phyloP scores from a whole-genome alignment of 2,329 filamentous ascomycete genomes.

The Cryphonectria nitschkei region DNA sequence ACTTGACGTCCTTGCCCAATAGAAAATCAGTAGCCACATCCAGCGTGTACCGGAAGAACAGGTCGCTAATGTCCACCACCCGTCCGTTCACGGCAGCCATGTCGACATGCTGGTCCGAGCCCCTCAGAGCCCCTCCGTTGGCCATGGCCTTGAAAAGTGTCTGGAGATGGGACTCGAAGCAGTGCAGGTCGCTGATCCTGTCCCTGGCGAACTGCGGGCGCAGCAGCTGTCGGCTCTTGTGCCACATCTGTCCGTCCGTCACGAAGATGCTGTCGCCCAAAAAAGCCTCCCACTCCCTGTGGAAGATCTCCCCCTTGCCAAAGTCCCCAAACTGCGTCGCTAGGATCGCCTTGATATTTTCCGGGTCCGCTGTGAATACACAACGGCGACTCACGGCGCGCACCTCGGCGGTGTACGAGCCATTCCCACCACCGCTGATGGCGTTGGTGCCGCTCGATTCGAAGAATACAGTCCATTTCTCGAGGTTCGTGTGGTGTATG shows the following conservation, averaged over 20 bases:
- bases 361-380: slow-evolving; percentile 78
- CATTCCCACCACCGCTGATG: slow-evolving; percentile 41
- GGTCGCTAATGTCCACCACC: slow-evolving; percentile 70
- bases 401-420: slow-evolving; percentile 63
- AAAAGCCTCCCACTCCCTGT: slow-evolving; percentile 74
- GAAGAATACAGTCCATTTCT: slow-evolving; percentile 64
- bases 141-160: slow-evolving; percentile 71
- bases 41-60: slow-evolving; percentile 84
- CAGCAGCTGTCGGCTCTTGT: slow-evolving; percentile 77
- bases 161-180: slow-evolving; percentile 79
- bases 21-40: slow-evolving; percentile 88
- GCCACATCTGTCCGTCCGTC: slow-evolving; percentile 80
- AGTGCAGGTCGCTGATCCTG: slow-evolving; percentile 78
- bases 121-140: slow-evolving; percentile 58
- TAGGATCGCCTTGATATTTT: slow-evolving; percentile 91
- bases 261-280: slow-evolving; percentile 78
- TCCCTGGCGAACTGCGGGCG: slow-evolving; percentile 87
- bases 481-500: slow-evolving; percentile 58
- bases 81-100: slow-evolving; percentile 62
- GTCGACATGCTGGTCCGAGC: slow-evolving; percentile 67
- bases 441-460: slow-evolving; percentile 53
- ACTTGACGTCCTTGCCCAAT: slow-evolving; percentile 74
- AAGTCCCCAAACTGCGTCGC: slow-evolving; percentile 85
- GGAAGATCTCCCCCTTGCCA: slow-evolving; percentile 79
- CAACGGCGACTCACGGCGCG: slow-evolving; percentile 60